These are phyloP conservation scores for Acacia concinna DNA, from an alignment of 331 rosid genomes.

Conservation along the genomic window DNA sequence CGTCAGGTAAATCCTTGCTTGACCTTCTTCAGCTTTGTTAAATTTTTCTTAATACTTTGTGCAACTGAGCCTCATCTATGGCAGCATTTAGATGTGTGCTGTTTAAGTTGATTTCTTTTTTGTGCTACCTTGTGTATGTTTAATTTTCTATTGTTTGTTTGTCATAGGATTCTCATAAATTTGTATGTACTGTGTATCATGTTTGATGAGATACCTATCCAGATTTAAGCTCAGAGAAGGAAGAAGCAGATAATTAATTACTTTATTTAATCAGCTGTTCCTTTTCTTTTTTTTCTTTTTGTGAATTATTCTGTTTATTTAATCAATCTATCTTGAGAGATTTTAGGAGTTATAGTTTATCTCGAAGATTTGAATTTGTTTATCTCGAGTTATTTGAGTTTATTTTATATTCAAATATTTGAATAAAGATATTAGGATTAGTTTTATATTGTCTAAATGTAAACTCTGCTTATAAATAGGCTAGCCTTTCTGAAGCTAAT, in stretches of 20 bases:
- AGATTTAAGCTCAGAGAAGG: not conserved
- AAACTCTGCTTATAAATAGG: not conserved
- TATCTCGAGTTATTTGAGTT: not conserved
- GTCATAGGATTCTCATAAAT: not conserved
- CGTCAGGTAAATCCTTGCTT: slow-evolving; percentile 62
- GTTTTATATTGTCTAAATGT: not conserved
- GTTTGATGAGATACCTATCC: not conserved
- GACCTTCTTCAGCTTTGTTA: slow-evolving; percentile 6
- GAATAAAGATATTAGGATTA: not conserved
- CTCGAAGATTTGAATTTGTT: not conserved
- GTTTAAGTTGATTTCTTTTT: not conserved
- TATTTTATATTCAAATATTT: too few species aligned
- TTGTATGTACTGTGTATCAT: not conserved
- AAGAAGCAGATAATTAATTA: not conserved
- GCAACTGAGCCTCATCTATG: not conserved
- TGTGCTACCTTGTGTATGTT: not conserved
- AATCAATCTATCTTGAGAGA: too few species aligned
- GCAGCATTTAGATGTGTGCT: not conserved
- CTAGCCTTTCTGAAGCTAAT: not conserved
- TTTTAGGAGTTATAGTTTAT: too few species aligned
- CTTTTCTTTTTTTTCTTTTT: not conserved
- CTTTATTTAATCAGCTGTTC: too few species aligned
- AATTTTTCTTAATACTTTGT: not conserved
- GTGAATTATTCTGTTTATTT: too few species aligned
- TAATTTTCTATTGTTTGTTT: not conserved